These are phyloP conservation scores for Exutisphaerella laricina DNA, from an alignment of 2,329 filamentous ascomycete species.

Conservation along the genomic window DNA sequence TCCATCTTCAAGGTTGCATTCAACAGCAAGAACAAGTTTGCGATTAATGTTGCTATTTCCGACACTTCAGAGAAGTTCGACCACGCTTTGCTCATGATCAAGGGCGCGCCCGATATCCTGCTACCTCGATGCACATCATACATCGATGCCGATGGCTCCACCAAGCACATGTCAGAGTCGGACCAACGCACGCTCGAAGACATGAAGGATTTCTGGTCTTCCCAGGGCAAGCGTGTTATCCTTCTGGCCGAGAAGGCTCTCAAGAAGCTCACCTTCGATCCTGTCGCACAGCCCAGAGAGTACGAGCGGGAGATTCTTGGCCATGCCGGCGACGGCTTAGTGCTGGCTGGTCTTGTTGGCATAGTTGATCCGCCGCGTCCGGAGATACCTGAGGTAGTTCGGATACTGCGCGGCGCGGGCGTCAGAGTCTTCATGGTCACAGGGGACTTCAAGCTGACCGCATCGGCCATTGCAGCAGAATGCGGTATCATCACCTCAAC, in stretches of 20 bases:
- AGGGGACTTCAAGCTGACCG: constrained; percentile 70
- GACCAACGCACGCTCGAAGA: constrained; percentile 50
- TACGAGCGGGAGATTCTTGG: constrained; percentile 53
- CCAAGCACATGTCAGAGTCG: constrained; percentile 48
- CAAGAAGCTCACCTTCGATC: constrained; percentile 53
- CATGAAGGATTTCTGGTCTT: constrained; percentile 64
- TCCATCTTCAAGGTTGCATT: constrained; percentile 65
- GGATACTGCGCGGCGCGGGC: constrained; percentile 62
- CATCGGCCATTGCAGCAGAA: constrained; percentile 64
- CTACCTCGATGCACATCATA: constrained; percentile 58
- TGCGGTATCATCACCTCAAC: constrained; percentile 63
- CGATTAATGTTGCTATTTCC: constrained; percentile 59
- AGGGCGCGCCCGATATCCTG: constrained; percentile 71
- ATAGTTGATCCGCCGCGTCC: constrained; percentile 57
- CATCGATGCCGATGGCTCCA: constrained; percentile 51
- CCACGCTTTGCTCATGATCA: constrained; percentile 59
- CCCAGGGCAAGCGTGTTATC: constrained; percentile 63
- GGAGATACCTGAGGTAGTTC: constrained; percentile 54
- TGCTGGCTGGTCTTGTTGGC: constrained; percentile 52
- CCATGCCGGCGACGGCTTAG: constrained; percentile 45
- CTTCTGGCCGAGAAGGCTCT: constrained; percentile 54
- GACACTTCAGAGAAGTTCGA: constrained; percentile 20
- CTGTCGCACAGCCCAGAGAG: constrained; percentile 47
- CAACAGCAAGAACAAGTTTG: constrained; percentile 77
- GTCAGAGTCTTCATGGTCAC: constrained; percentile 80